phyloP scores from a whole-genome alignment of 495 filamentous ascomycete genomes.

The Aspergillus bridgeri region DNA sequence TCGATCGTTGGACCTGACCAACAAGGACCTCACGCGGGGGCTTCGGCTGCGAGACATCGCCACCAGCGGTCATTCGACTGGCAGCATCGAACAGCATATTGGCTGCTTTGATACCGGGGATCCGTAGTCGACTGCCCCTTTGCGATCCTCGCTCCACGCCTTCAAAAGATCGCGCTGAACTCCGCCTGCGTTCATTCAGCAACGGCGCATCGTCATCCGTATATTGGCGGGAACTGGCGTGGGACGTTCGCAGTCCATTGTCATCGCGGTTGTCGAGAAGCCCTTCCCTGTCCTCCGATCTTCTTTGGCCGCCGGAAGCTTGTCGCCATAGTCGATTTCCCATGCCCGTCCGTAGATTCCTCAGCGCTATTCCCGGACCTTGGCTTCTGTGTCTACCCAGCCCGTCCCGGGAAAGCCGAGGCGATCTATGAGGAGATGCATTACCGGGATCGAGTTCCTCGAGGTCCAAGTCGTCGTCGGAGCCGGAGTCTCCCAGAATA shows the following conservation, averaged over 20 bases:
- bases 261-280: constrained; percentile 52
- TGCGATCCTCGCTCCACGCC: constrained; percentile 26
- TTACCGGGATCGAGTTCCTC: constrained; percentile 67
- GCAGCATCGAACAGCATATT: constrained; percentile 20
- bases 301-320: constrained; percentile 41
- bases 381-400: constrained; percentile 39
- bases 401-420: constrained; percentile 42
- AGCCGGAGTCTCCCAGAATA: constrained; percentile 33
- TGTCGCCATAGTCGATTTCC: constrained; percentile 58
- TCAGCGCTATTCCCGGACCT: constrained; percentile 63
- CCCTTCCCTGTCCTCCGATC: constrained; percentile 52
- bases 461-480: constrained; percentile 61
- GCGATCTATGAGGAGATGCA: constrained; percentile 28
- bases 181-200: constrained; percentile 39
- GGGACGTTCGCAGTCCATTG: constrained; percentile 35
- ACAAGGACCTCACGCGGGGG: constrained; percentile 44
- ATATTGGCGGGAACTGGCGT: constrained; percentile 50
- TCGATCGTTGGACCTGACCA: constrained; percentile 38
- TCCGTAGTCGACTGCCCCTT: constrained; percentile 24
- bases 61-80: constrained; percentile 13
- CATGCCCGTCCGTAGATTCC: constrained; percentile 65
- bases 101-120: constrained; percentile 30
- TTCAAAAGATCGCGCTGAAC: constrained; percentile 27
- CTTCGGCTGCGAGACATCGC: constrained; percentile 22
- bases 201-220: constrained; percentile 65